A percentile compares a stretch with the other conserved stretches of the same genome.
These are phyloP conservation scores for Colletotrichum camelliae DNA, from an alignment of 2,329 filamentous ascomycete species.

Conservation along the genomic window DNA sequence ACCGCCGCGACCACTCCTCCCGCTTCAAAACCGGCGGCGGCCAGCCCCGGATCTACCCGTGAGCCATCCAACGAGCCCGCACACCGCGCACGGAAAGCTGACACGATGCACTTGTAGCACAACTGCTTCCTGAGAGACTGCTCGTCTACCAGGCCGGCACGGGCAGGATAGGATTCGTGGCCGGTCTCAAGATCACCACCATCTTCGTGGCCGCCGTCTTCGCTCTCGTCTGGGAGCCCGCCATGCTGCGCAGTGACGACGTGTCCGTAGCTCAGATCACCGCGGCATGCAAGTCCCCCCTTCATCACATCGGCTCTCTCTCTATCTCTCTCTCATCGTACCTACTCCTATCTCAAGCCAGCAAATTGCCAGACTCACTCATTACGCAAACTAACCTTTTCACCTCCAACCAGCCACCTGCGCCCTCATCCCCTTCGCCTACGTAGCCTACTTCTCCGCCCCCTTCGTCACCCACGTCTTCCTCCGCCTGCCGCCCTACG, in stretches of 20 bases:
- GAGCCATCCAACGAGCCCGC: neutral
- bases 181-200: slow-evolving; percentile 73
- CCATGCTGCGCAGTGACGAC: neutral
- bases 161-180: slow-evolving; percentile 69
- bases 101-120: slow-evolving; percentile 32
- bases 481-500: slow-evolving; percentile 69
- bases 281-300: neutral
- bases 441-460: slow-evolving; percentile 67
- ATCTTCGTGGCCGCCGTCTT: slow-evolving; percentile 74
- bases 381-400: neutral
- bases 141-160: slow-evolving; percentile 80
- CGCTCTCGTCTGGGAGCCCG: slow-evolving; percentile 48
- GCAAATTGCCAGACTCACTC: neutral
- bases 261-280: neutral
- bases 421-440: slow-evolving; percentile 68
- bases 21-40: neutral
- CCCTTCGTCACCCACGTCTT: slow-evolving; percentile 78
- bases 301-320: neutral
- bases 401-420: slow-evolving; percentile 57
- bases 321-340: neutral
- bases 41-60: neutral
- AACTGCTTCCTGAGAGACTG: slow-evolving; percentile 57
- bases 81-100: neutral
- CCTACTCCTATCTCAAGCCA: neutral
- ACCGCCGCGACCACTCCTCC: neutral